Base-by-base conservation (phyloP, 2,329 filamentous ascomycete genomes). In the Colletotrichum costaricense region DNA sequence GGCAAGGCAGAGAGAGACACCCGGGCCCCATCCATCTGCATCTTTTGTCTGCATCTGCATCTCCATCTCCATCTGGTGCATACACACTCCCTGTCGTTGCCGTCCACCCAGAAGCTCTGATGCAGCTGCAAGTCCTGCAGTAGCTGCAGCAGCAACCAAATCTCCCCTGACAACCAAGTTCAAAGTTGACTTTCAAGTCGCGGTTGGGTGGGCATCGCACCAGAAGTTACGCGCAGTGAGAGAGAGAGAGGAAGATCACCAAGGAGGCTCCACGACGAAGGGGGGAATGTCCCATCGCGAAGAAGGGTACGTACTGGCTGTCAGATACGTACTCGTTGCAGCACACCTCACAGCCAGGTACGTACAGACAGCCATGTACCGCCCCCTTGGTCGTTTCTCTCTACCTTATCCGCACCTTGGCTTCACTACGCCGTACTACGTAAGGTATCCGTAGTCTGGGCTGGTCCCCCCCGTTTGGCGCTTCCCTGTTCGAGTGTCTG, bases 161-260 rank as follows among this genome's bases (percentile, higher is more conserved):
- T 81, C 80, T 80, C 80, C 80, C 80, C 79, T 81, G 81, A 79
- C 79, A 80, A 63, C 60, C 60, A 42, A 42, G 42, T 54, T 22
- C 60, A 5, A 63, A 63, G 16, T 42, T 54, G 24, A 52, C 42
- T 52, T 63, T 63, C 42, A 35, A 62, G 38, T 33, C 22, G 35
- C 30, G 58, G 35, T 62, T 19, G 58, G 54, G 54, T 26, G 12
- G 28, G 24, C 28, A 28, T 8, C 16, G 9, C 28, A 35, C 19
- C 24, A n/a, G 30, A 22, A 26, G 19, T 26, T 11, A 22, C 24
- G 30, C 26, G 22, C 38, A 46, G 26, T 26, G 30, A 33, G 33
- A 35, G 55, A 35, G 63, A n/a, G 63, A n/a, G 16, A 60, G 42
- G 46, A 60, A 56, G 56, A 71, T 56, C 56, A 42, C 58, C 54